These are phyloP conservation scores for Yarrowia divulgata DNA, from an alignment of 805 yeast species.

Conservation along the genomic window DNA sequence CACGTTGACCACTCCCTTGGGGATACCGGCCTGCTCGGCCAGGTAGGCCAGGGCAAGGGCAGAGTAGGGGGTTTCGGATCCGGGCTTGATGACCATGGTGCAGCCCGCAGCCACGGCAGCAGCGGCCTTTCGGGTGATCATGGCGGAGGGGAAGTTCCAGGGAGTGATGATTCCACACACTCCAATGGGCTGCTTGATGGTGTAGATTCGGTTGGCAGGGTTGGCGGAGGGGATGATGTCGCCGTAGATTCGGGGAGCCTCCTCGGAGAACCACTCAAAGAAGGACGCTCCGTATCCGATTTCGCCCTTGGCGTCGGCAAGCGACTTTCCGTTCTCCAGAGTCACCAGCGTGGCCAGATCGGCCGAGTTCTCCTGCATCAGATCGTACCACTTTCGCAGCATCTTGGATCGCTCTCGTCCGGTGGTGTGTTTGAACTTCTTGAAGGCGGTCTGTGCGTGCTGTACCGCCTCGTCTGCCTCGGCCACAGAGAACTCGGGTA, in stretches of 20 bases:
- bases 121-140: conserved; percentile 76
- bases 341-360: conserved; percentile 72
- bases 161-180: conserved; percentile 82
- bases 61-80: conserved; percentile 74
- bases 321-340: conserved; percentile 77
- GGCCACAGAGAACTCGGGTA: conserved; percentile 63
- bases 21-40: conserved; percentile 72
- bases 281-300: conserved; percentile 71
- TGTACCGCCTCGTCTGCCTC: conserved; percentile 62
- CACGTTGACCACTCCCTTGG: conserved; percentile 71
- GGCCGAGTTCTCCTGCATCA: conserved; percentile 63
- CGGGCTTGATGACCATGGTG: conserved; percentile 78
- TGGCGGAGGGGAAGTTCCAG: conserved; percentile 85
- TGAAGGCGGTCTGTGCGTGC: conserved; percentile 63
- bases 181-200: conserved; percentile 78
- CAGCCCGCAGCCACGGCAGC: conserved; percentile 85
- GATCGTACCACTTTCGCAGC: conserved; percentile 59
- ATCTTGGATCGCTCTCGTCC: conserved; percentile 64
- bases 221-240: conserved; percentile 65
- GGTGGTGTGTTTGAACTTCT: conserved; percentile 59
- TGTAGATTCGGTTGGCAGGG: conserved; percentile 58
- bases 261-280: conserved; percentile 87
- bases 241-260: conserved; percentile 74
- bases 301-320: conserved; percentile 76
- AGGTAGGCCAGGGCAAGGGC: conserved; percentile 72